Conservation (phyloP, 2,329 filamentous ascomycete genomes). For the Diplodia sapinea region DNA sequence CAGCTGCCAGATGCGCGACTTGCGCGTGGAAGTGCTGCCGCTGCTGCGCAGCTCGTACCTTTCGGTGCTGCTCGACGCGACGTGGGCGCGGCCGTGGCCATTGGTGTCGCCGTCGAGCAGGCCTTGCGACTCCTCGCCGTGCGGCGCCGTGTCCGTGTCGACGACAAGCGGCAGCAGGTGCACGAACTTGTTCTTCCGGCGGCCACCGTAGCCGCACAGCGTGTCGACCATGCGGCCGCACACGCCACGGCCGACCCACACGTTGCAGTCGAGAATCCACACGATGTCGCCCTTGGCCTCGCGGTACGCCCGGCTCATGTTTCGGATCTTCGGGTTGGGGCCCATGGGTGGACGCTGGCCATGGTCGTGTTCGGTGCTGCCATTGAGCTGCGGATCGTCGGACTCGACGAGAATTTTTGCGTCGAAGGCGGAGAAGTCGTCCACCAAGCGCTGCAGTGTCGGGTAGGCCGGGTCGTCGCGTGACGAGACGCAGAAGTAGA, state of each 20-base stretch:
- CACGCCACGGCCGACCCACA: constrained; percentile 83
- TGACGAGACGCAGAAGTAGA: constrained; percentile 82
- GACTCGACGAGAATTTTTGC: constrained; percentile 78
- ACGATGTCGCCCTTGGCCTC: constrained; percentile 87
- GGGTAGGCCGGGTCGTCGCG: constrained; percentile 77
- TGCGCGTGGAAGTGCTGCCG: background rate
- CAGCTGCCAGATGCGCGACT: constrained; percentile 17
- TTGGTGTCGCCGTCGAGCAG: constrained; percentile 12
- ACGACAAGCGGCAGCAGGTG: constrained; percentile 91
- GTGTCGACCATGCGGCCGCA: constrained; percentile 88
- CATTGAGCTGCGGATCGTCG: constrained; percentile 74
- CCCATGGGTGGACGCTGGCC: constrained; percentile 66
- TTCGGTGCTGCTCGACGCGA: constrained; percentile 36
- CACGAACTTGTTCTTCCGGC: constrained; percentile 78
- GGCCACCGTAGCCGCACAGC: constrained; percentile 70
- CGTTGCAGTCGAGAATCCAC: constrained; percentile 96
- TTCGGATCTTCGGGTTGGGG: constrained; percentile 97
- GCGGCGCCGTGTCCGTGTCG: constrained; percentile 59
- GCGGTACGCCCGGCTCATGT: constrained; percentile 90
- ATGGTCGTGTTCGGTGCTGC: constrained; percentile 49
- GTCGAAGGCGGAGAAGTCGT: constrained; percentile 75
- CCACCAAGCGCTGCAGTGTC: constrained; percentile 71
- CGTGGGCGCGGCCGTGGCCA: constrained; percentile 13
- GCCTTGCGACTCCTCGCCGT: constrained; percentile 38
- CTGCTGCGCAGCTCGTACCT: constrained; percentile 32